Conservation (phyloP, 2,329 filamentous ascomycete species). For the Chrysoporthe austroafricana region DNA sequence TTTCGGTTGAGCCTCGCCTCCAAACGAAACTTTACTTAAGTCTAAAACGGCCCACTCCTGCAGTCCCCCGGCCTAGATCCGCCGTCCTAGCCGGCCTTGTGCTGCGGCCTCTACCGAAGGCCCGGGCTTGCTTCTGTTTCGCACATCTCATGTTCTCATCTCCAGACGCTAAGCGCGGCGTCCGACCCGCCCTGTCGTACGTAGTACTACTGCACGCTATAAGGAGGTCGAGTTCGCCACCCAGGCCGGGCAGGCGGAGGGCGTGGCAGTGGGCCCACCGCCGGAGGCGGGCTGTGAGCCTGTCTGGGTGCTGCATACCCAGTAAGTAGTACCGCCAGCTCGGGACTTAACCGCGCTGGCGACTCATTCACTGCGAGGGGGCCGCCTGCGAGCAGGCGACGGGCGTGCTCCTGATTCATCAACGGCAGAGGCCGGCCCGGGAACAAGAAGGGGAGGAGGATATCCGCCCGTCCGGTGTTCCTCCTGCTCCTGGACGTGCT, state of each 20-base stretch:
- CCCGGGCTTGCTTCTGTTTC: too few relatives aligned
- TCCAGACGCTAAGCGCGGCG: too few relatives aligned
- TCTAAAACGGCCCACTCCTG: slow-evolving; percentile 5
- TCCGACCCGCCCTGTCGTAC: too few relatives aligned
- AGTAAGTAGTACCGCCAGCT: too few relatives aligned
- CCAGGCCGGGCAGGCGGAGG: neutral
- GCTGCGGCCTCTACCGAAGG: neutral
- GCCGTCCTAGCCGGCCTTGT: neutral
- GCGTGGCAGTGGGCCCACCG: neutral
- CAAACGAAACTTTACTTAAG: neutral
- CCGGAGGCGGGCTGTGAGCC: neutral
- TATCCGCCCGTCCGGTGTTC: too few relatives aligned
- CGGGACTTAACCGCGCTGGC: neutral
- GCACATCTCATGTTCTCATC: too few relatives aligned
- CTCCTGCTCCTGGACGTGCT: too few relatives aligned
- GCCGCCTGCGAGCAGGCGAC: too few relatives aligned
- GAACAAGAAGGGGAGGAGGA: too few relatives aligned
- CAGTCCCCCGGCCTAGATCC: neutral
- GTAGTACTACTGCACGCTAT: too few relatives aligned
- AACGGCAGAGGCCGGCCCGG: too few relatives aligned
- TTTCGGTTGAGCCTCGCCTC: slow-evolving; percentile 1
- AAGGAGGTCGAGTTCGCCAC: neutral
- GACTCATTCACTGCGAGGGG: neutral
- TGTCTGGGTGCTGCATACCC: neutral
- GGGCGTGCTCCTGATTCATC: too few relatives aligned